Conservation (phyloP, 2,329 filamentous ascomycete genomes). For the Clonostachys chloroleuca region DNA sequence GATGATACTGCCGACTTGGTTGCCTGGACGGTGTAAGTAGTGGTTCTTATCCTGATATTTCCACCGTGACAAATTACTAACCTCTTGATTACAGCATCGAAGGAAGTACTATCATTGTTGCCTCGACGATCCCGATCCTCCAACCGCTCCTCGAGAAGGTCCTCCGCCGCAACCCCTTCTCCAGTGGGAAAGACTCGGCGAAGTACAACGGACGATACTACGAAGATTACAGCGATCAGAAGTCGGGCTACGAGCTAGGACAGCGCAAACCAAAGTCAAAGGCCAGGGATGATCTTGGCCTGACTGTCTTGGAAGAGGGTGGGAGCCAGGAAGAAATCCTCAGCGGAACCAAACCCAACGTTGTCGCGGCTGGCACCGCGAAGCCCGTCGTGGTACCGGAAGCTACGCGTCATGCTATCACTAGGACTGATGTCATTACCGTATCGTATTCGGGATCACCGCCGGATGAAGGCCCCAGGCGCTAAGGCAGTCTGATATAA, state of each 20-base stretch:
- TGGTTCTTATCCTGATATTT: neutral
- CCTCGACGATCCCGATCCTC: slow-evolving; percentile 18
- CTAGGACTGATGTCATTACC: no score
- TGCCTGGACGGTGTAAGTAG: slow-evolving; percentile 32
- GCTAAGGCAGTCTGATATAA: no score
- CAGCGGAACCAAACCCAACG: neutral
- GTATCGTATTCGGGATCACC: no score
- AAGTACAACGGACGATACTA: slow-evolving; percentile 1
- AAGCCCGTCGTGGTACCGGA: no score
- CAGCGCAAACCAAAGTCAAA: slow-evolving; percentile 5
- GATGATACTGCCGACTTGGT: slow-evolving; percentile 26
- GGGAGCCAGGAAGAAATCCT: slow-evolving; percentile 8
- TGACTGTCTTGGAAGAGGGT: slow-evolving; percentile 7
- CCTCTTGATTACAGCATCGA: slow-evolving; percentile 10
- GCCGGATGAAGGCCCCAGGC: no score
- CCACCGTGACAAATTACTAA: neutral
- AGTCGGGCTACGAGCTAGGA: slow-evolving; percentile 3
- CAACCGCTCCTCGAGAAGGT: slow-evolving; percentile 11
- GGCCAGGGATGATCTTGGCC: slow-evolving; percentile 4
- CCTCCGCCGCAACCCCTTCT: neutral
- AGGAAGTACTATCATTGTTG: slow-evolving; percentile 19
- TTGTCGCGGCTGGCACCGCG: no score
- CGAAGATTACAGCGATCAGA: slow-evolving; percentile 1
- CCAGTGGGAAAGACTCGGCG: neutral
- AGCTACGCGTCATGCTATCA: no score